Percentiles rank a stretch among this genome's conserved stretches.
Conservation (phyloP, 371 early-diverging fungal species). For the Lichtheimia ramosa region DNA sequence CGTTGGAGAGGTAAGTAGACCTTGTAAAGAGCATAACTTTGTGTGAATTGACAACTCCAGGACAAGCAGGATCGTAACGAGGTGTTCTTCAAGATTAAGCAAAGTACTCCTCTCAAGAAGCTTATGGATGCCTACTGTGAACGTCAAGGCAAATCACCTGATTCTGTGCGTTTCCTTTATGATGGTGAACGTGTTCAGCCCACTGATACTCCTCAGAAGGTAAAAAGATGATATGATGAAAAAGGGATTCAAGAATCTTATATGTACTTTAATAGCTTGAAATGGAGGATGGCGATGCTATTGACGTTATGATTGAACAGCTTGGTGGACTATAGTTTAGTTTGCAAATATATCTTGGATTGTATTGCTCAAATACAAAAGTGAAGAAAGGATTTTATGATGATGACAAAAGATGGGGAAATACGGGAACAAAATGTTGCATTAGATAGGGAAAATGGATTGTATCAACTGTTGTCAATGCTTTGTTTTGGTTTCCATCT, state of each 20-base stretch:
- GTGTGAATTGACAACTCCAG: too few species aligned
- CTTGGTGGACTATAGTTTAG: slow-evolving; percentile 50
- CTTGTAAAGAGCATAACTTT: not conserved
- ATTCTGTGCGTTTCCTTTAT: slow-evolving; percentile 83
- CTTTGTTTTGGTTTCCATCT: too few species aligned
- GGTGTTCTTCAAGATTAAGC: slow-evolving; percentile 93
- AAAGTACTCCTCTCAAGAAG: slow-evolving; percentile 83
- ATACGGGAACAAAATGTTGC: too few species aligned
- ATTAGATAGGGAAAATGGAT: too few species aligned
- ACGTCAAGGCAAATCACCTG: slow-evolving; percentile 73
- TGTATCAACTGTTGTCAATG: too few species aligned
- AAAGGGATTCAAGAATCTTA: not conserved
- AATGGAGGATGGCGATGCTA: slow-evolving; percentile 93
- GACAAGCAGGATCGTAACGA: slow-evolving; percentile 67
- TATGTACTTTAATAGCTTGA: slow-evolving; percentile 64
- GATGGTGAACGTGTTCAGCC: slow-evolving; percentile 84
- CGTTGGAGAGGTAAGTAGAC: slow-evolving; percentile 71
- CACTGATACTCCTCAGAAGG: slow-evolving; percentile 78
- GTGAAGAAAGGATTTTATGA: too few species aligned
- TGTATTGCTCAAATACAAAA: too few species aligned
- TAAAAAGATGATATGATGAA: slow-evolving; percentile 25
- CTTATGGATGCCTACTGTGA: slow-evolving; percentile 91
- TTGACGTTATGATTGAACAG: slow-evolving; percentile 92
- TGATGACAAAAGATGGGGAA: too few species aligned
- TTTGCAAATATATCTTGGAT: too few species aligned